Evolutionary conservation across 805 yeast genomes (phyloP).

Genomic region (Groenewaldozyma tartarivorans): DNA sequence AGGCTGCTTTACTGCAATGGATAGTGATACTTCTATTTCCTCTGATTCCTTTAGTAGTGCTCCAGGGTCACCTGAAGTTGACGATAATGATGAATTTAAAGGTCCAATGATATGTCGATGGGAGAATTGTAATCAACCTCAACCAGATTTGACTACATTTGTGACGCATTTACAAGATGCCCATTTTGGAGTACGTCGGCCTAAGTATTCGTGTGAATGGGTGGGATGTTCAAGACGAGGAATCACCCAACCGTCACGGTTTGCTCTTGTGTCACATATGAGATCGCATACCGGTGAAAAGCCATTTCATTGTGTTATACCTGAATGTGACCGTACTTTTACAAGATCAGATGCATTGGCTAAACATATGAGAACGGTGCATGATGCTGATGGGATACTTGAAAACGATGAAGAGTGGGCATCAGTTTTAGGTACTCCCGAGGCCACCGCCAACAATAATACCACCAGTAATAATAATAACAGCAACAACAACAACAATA

Average conservation of each 20-base stretch:
- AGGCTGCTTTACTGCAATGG: no score
- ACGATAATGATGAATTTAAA: conserved; percentile 18
- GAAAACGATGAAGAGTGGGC: neutral
- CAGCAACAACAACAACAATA: neutral
- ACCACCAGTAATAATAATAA: neutral
- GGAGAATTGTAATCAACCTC: conserved; percentile 28
- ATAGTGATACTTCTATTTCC: conserved; percentile 7
- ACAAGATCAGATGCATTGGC: conserved; percentile 53
- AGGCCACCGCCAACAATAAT: neutral
- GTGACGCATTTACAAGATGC: conserved; percentile 33
- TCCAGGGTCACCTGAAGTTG: conserved; percentile 13
- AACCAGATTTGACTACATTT: conserved; percentile 29
- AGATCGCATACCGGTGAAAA: conserved; percentile 59
- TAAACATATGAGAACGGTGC: conserved; percentile 53
- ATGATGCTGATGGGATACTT: conserved; percentile 23
- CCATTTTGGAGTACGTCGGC: conserved; percentile 29
- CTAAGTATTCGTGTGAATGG: conserved; percentile 52
- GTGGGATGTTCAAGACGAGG: conserved; percentile 45
- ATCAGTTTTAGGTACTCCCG: no score
- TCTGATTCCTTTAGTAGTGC: conserved; percentile 12
- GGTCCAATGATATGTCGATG: conserved; percentile 29
- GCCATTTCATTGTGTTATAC: conserved; percentile 55
- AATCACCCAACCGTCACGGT: conserved; percentile 41
- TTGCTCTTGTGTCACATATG: conserved; percentile 53
- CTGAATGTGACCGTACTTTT: conserved; percentile 55